Percentiles rank a stretch among this genome's conserved stretches.
Conservation (phyloP, 495 filamentous ascomycete species). For the Amphirosellinia nigrospora region DNA sequence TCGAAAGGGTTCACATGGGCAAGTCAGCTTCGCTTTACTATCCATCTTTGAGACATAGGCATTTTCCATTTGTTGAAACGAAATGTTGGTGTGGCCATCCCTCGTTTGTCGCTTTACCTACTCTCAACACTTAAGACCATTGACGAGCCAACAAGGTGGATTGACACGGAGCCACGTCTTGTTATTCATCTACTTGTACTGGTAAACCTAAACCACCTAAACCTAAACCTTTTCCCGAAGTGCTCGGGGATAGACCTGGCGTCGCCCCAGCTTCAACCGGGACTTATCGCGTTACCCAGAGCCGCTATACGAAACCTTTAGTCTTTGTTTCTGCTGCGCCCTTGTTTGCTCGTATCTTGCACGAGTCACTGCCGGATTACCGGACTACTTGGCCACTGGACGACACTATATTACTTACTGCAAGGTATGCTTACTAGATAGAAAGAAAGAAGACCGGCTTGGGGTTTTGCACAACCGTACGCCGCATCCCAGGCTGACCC, state of each 20-base stretch:
- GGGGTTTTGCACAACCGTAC: not conserved
- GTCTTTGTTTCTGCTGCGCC: slow-evolving; percentile 20
- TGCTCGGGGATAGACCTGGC: not conserved
- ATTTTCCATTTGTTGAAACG: not conserved
- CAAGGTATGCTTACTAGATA: slow-evolving; percentile 3
- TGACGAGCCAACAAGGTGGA: not conserved
- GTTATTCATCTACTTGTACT: too few species aligned
- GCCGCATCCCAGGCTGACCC: slow-evolving; percentile 21
- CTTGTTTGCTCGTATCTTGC: slow-evolving; percentile 1
- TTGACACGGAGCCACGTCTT: slow-evolving; percentile 10
- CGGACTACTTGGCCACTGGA: not conserved
- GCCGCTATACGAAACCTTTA: not conserved
- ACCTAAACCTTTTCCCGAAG: not conserved
- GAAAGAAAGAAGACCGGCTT: too few species aligned
- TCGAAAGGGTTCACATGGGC: slow-evolving; percentile 24
- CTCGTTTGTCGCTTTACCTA: slow-evolving; percentile 19
- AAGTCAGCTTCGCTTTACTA: slow-evolving; percentile 19
- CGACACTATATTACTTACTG: not conserved
- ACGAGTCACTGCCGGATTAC: slow-evolving; percentile 4
- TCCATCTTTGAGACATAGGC: slow-evolving; percentile 10
- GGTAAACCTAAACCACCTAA: too few species aligned
- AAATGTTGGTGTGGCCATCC: slow-evolving; percentile 1
- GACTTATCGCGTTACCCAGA: not conserved
- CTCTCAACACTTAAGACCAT: not conserved
- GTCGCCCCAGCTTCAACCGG: not conserved